Base-by-base conservation (phyloP, 2,329 filamentous ascomycete species). In the Cercospora sojina region DNA sequence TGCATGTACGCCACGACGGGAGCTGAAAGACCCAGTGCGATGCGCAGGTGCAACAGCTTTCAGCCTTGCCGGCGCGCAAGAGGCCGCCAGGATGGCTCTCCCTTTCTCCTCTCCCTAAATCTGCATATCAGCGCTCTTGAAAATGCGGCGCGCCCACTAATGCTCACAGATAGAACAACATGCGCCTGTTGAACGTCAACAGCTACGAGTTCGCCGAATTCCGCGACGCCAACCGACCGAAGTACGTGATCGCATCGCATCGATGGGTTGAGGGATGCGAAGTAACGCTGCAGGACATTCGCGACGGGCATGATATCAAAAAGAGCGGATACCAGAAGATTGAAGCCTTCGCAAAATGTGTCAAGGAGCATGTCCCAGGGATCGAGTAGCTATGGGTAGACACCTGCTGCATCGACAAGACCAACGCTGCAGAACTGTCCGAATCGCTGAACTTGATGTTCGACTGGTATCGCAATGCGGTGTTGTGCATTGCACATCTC, bases 361-460 rank as follows among this genome's bases (percentile, higher is more conserved):
- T 72, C 3, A 23, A 29, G 23, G 49, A 65, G 20, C 12, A 68
- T 12, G 35, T 72, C 10, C 32, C 62, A 1, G 49, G 31, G 12
- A 57, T 72, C 16, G 53, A 70, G 18, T 71, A 65, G 69, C 55
- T 70, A 20, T 72, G 71, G 71, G 63, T 74, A 38, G 72, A 73
- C 49, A 73, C 69, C n/a, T n/a, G n/a, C n/a, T n/a, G n/a, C n/a
- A n/a, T n/a, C n/a, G n/a, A n/a, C n/a, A n/a, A n/a, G n/a, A n/a
- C 59, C 18, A 70, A 56, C 64, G 67, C 32, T 32, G 69, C 64
- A 41, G 72, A 74, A 55, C 58, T 73, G 10, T 67, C 64, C 4
- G 58, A 71, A 53, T 61, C 67, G 9, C 61, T 73, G 47, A 73
- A 74, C 59, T 68, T 65, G 32, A 74, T 73, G 67, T 72, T 68